Evolutionary conservation across 371 early-diverging fungal species (phyloP).

Genomic region (Sporodiniella umbellata): DNA sequence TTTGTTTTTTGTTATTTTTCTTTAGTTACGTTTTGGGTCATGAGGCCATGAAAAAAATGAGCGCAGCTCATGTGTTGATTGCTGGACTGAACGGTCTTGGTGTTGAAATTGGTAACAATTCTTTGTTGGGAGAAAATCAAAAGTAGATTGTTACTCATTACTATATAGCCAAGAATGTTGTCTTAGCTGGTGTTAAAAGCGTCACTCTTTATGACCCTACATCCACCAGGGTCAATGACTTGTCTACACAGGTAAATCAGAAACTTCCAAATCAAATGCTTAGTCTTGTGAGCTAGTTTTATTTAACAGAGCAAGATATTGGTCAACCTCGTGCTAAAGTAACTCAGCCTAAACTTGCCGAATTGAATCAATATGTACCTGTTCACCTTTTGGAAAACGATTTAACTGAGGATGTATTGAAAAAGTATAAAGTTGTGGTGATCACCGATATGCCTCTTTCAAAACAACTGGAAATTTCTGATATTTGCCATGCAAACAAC

Average conservation of each 20-base stretch:
- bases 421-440: slow-evolving; percentile 86
- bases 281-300: slow-evolving; percentile 75
- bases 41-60: slow-evolving; percentile 99
- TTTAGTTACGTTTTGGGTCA: slow-evolving; percentile 98
- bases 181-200: slow-evolving; percentile 98
- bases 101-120: slow-evolving; percentile 88
- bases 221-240: slow-evolving; percentile 75
- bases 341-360: slow-evolving; percentile 82
- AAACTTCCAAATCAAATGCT: background rate
- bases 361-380: slow-evolving; percentile 98
- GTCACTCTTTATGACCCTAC: slow-evolving; percentile 92
- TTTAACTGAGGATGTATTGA: slow-evolving; percentile 68
- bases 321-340: slow-evolving; percentile 89
- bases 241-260: slow-evolving; percentile 85
- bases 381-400: slow-evolving; percentile 81
- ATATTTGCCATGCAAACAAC: slow-evolving; percentile 78
- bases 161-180: slow-evolving; percentile 93
- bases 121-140: slow-evolving; percentile 1
- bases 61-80: slow-evolving; percentile 93
- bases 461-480: slow-evolving; percentile 88
- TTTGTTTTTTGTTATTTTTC: background rate
- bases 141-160: slow-evolving; percentile 3
- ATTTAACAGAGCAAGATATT: slow-evolving; percentile 84
- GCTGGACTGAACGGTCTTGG: slow-evolving; percentile 97
- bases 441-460: slow-evolving; percentile 76